Evolutionary conservation across 23 red algal genomes (phyloP).

Genomic region (Gracilaria caudata): DNA sequence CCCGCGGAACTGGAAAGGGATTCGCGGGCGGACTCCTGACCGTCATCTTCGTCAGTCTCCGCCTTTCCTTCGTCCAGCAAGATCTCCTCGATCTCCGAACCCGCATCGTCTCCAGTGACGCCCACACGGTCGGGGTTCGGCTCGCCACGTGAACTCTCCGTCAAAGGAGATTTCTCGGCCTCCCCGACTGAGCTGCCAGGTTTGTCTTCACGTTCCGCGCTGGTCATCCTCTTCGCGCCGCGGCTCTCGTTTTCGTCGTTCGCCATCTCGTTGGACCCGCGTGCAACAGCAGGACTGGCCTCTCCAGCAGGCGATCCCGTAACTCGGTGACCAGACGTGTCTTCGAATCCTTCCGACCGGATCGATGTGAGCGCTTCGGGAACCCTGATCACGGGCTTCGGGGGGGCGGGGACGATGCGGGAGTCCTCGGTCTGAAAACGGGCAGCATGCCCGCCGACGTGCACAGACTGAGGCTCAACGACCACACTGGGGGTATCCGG

Average conservation of each 20-base stretch:
- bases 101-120: neutral
- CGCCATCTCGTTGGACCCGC: neutral
- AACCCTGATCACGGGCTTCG: neutral
- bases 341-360: neutral
- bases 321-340: neutral
- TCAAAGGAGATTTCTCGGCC: neutral
- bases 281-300: neutral
- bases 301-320: neutral
- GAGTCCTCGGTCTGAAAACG: neutral
- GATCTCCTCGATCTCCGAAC: neutral
- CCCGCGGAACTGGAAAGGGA: neutral
- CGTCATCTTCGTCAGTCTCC: neutral
- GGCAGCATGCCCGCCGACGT: neutral
- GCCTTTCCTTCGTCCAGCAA: constrained; percentile 5
- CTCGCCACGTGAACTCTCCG: neutral
- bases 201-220: neutral
- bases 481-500: neutral
- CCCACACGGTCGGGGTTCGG: neutral
- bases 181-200: neutral
- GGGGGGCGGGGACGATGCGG: neutral
- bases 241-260: neutral
- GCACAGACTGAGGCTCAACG: neutral
- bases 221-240: neutral
- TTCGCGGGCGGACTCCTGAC: neutral
- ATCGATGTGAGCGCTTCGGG: neutral